Base-by-base conservation (phyloP, 108 stramenopile species). In the Craspedostauros australis region DNA sequence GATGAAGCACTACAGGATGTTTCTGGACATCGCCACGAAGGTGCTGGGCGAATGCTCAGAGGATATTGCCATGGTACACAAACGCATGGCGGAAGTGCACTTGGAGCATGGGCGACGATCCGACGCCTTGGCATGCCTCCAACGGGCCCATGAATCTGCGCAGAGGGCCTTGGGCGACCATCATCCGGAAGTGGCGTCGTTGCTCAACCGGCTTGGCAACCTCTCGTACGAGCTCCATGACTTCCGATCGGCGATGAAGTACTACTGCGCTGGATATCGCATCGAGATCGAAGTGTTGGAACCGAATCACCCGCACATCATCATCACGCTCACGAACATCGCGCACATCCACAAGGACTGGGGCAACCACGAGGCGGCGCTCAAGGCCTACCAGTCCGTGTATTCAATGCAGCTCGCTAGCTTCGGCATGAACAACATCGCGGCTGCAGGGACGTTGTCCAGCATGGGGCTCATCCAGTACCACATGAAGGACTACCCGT, bases 151-250 rank as follows among this genome's bases (percentile, higher is more conserved):
- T 7, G 39, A 56, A 23, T 47, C 57, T 0, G 69, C 70, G 38
- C 57, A 43, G 36, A 48, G 52, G 9, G 66, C 70, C 30, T 40
- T 76, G 8, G 80, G 77, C 2, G 40, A 49, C 22, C 38, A 36
- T 30, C 76, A 74, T 57, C 64, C 74, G 23, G 84, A 86, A 41
- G 68, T 86, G 42, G 84, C 84, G 16, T 73, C 76, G 12, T 79
- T 70, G 3, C 36, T 86, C 18, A 86, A 86, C 61, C 79, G 80
- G 54, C 54, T 82, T 21, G 84, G 84, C n/a, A 86, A 86, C 43
- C 26, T 86, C 38, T 63, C 72, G 21, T 86, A 79, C 40, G 84
- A 86, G 39, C 51, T 60, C 53, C 49, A 70, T 5, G 58, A 77
- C 28, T 67, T 77, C 23, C 57, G 66, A 15, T 46, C 68, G 4